Evolutionary conservation across 139 green algal genomes (phyloP).

Genomic region (Asterochloris erici): DNA sequence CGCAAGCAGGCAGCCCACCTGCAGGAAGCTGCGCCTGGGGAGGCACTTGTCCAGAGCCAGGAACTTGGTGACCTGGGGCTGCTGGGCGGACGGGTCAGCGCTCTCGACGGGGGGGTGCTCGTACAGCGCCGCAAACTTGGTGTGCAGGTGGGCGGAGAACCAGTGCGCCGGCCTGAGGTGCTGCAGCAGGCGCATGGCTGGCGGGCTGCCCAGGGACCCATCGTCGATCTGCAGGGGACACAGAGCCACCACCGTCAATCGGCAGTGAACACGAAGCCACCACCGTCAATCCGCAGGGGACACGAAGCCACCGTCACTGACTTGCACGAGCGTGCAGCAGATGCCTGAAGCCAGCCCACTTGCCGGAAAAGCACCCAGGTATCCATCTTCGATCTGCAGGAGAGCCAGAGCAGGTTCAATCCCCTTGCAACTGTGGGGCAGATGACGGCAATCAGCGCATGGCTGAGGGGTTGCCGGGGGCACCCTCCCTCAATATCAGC

Average conservation of each 20-base stretch:
- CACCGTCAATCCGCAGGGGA: conserved; percentile 48
- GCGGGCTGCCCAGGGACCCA: conserved; percentile 66
- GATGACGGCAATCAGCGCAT: no score
- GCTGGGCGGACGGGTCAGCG: conserved; percentile 20
- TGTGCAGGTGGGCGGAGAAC: conserved; percentile 96
- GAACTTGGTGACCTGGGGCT: conserved; percentile 67
- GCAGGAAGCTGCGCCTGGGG: conserved; percentile 86
- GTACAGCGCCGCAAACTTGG: conserved; percentile 91
- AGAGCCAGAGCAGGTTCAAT: no score
- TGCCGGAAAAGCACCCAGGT: no score
- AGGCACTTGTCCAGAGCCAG: conserved; percentile 98
- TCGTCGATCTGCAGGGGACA: conserved; percentile 47
- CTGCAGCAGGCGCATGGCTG: conserved; percentile 61
- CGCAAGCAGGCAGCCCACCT: conserved; percentile 47
- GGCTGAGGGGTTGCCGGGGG: no score
- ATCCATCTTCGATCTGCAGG: no score
- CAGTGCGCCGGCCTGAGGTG: conserved; percentile 83
- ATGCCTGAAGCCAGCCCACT: no score
- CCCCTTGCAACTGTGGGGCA: no score
- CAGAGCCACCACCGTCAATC: neutral
- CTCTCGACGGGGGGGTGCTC: conserved; percentile 37
- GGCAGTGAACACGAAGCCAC: no score
- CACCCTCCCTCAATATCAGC: no score
- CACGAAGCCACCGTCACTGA: no score
- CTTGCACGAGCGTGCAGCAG: no score